Percentiles rank a stretch among this genome's conserved stretches.
phyloP scores from a whole-genome alignment of 169 alveolate genomes.

The Eimeria falciformis region DNA sequence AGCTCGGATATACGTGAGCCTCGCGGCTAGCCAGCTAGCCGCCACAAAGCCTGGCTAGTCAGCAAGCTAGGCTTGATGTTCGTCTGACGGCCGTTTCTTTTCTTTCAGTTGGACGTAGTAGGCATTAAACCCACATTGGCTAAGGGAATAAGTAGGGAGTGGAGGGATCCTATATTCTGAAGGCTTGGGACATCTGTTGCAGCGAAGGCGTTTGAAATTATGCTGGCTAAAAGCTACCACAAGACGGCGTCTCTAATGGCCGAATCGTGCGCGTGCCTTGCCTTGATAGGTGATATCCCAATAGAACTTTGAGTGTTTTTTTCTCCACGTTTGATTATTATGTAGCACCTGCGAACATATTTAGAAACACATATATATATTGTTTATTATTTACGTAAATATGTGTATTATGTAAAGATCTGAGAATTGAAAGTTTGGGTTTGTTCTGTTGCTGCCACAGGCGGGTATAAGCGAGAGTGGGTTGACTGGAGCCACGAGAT shows the following conservation, averaged over 20 bases:
- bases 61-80: no score
- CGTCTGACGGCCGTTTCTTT: no score
- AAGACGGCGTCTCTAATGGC: constrained; percentile 78
- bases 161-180: no score
- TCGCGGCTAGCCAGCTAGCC: neutral
- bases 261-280: constrained; percentile 79
- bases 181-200: no score
- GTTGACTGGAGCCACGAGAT: constrained; percentile 78
- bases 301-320: neutral
- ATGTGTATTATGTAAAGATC: neutral
- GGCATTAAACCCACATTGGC: no score
- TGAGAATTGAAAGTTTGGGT: neutral
- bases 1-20: neutral
- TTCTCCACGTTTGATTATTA: neutral
- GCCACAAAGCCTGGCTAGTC: neutral
- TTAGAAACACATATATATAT: neutral
- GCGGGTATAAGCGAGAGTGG: constrained; percentile 32
- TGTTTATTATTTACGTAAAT: neutral
- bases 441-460: constrained; percentile 14
- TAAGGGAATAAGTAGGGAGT: no score
- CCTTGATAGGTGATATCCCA: constrained; percentile 56
- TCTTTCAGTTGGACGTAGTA: no score
- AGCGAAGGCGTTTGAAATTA: no score
- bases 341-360: neutral
- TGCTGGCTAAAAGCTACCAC: constrained; percentile 77